Evolutionary conservation across 345 rosid genomes (phyloP).

Genomic region (Eutrema yunnanense): DNA sequence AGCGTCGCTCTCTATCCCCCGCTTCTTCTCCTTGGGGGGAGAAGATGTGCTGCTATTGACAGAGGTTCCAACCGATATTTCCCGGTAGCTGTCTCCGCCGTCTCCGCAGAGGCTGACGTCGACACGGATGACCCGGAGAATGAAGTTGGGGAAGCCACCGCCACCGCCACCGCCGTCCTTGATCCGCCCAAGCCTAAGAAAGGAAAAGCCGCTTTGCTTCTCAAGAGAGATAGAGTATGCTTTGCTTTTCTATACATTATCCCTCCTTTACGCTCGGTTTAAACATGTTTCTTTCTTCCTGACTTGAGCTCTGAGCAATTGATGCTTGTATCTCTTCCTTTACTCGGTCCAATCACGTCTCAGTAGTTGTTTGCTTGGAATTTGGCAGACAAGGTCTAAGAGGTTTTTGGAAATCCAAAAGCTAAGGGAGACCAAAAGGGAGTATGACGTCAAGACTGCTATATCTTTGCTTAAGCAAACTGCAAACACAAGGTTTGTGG

Average conservation of each 20-base stretch:
- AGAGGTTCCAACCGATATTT: conserved; percentile 20
- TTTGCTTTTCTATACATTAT: not conserved
- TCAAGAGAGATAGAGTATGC: conserved; percentile 87
- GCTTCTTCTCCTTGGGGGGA: conserved; percentile 28
- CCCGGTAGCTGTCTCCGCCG: conserved; percentile 35
- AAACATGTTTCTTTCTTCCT: not conserved
- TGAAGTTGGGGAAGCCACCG: conserved; percentile 16
- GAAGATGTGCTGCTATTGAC: conserved; percentile 8
- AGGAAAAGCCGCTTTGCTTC: conserved; percentile 77
- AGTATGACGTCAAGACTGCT: conserved; percentile 67
- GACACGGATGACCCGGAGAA: conserved; percentile 40
- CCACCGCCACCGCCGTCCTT: conserved; percentile 33
- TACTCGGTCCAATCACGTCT: not conserved
- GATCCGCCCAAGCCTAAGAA: conserved; percentile 66
- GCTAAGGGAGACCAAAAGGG: conserved; percentile 78
- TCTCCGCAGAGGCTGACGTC: conserved; percentile 45
- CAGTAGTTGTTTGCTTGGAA: conserved; percentile 7
- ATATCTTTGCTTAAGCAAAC: conserved; percentile 73
- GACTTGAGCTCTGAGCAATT: not conserved
- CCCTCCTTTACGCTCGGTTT: not conserved
- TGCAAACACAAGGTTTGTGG: conserved; percentile 68
- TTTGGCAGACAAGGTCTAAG: conserved; percentile 88
- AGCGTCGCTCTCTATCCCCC: conserved; percentile 34
- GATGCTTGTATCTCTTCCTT: not conserved
- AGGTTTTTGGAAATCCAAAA: conserved; percentile 98